Evolutionary conservation across 345 rosid species (phyloP).

Genomic region (Acer campestre): DNA sequence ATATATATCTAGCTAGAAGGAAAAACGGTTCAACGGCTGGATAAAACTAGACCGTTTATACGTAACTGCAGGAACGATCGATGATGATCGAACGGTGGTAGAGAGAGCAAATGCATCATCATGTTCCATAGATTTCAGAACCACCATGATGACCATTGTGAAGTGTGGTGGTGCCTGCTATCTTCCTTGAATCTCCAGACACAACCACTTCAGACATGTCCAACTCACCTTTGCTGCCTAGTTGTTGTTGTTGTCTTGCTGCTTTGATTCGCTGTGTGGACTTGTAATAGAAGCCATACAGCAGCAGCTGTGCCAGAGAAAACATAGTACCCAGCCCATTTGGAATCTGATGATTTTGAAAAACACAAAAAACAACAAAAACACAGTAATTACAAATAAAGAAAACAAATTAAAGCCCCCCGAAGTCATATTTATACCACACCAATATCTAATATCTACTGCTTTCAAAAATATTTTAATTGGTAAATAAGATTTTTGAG

Average conservation of each 20-base stretch:
- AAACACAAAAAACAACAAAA: background rate
- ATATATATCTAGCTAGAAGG: no score
- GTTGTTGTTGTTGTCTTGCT: slow-evolving; percentile 30
- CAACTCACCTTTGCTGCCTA: slow-evolving; percentile 29
- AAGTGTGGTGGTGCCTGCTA: background rate
- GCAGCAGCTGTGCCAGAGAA: slow-evolving; percentile 58
- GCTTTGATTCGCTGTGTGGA: slow-evolving; percentile 53
- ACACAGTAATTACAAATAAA: no score
- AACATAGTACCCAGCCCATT: slow-evolving; percentile 70
- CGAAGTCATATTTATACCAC: no score
- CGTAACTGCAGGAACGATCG: no score
- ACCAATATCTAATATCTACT: no score
- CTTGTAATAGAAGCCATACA: slow-evolving; percentile 67
- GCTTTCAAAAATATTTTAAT: no score
- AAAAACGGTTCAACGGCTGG: no score
- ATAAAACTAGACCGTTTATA: no score
- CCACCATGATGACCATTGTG: background rate
- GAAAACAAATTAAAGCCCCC: background rate
- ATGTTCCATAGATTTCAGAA: background rate
- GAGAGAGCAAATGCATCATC: background rate
- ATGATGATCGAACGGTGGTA: background rate
- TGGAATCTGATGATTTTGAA: slow-evolving; percentile 51
- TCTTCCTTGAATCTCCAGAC: slow-evolving; percentile 9
- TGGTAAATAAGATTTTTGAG: no score
- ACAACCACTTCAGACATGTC: slow-evolving; percentile 40